Evolutionary conservation across 2,329 filamentous ascomycete genomes (phyloP), one percentile per base, ranked within the genome.

Genomic region (Diatrype stigma): DNA sequence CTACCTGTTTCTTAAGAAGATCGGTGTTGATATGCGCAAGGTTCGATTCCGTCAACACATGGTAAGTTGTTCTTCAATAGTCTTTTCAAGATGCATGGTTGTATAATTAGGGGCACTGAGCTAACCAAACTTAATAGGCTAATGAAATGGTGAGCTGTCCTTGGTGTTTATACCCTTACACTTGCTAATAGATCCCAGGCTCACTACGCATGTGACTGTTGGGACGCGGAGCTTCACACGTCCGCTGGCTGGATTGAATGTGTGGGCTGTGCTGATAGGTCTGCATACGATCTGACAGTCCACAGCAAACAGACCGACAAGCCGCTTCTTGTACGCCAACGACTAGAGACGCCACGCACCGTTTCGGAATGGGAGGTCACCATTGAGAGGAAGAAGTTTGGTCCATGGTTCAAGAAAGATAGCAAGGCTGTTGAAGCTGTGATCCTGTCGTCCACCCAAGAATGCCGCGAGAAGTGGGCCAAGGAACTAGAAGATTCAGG

Each of bases 191-290:
- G 12, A 12, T 14, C 16, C 14, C 40, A 47, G 47, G 81, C 94
- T 16, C 94, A 99, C 73, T 99, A 99, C 68, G 94, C 94, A 45
- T 82, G 86, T 50, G 94, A 99, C 75, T 99, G 94, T 76, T 97
- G 94, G 94, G 94, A 99, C 71, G 93, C 91, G 14, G 94, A 99
- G 71, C 77, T 99, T 50, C 78, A 88, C 56, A 97, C 90, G 51
- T 92, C 88, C 55, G 92, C 92, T 64, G 94, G 94, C 68, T 99
- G 94, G 94, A 89, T 97, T 56, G 94, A 99, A 77, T 97, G 93
- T 70, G 93, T 97, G 64, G 94, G 94, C 56, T 97, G 94, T 70
- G 94, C 94, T 54, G 93, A 96, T 69, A 85, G 94, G 63, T 96
- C 89, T 67, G 94, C 94, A 19, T 99, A 96, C 70, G 94, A 99